These are phyloP conservation scores for Fagopyrum esculentum DNA, from an alignment of 148 eudicot species.

Conservation along the genomic window DNA sequence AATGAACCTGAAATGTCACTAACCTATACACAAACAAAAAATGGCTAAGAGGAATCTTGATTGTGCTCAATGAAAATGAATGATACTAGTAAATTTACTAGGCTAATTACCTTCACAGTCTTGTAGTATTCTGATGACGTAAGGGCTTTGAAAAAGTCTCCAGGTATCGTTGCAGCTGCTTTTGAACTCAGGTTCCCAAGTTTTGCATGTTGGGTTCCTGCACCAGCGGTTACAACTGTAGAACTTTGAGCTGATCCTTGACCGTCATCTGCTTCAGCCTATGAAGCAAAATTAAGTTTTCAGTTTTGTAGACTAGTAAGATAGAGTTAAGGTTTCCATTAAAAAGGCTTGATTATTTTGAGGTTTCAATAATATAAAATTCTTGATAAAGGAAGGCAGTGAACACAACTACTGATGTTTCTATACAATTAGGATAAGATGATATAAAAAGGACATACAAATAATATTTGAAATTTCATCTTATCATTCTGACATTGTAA, in stretches of 20 bases:
- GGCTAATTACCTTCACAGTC: slow-evolving; percentile 53
- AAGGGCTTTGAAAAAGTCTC: slow-evolving; percentile 70
- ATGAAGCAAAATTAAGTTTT: neutral
- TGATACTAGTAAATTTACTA: neutral
- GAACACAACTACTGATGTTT: no score
- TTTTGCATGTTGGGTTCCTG: slow-evolving; percentile 38
- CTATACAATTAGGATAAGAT: no score
- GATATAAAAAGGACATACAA: no score
- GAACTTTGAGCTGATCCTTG: slow-evolving; percentile 10
- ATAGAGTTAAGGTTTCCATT: no score
- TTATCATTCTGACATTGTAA: no score
- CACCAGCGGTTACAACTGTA: slow-evolving; percentile 44
- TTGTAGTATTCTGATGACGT: slow-evolving; percentile 82
- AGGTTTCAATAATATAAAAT: no score
- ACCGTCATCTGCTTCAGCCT: neutral
- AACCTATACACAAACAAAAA: slow-evolving; percentile 34
- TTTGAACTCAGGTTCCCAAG: slow-evolving; percentile 50
- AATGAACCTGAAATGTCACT: slow-evolving; percentile 85
- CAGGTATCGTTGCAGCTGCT: slow-evolving; percentile 63
- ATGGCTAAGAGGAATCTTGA: neutral
- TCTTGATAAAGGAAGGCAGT: no score
- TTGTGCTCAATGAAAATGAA: neutral
- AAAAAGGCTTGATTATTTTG: no score
- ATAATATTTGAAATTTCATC: no score
- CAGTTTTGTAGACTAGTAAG: neutral